Conservation (phyloP, 2,329 filamentous ascomycete species). For the Colletotrichum chlorophyti region DNA sequence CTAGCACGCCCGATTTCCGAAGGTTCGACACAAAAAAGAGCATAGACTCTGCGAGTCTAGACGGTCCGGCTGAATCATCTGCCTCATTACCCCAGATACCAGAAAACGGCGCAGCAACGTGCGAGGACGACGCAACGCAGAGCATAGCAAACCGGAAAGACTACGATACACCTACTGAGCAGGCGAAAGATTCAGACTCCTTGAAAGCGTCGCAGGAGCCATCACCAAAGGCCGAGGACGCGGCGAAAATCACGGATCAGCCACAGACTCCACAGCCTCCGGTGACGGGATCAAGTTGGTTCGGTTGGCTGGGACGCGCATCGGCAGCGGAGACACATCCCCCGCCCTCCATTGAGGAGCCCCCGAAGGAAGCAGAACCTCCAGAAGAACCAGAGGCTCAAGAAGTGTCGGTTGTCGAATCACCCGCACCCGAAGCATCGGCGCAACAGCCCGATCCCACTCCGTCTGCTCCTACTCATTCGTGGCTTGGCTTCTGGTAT, state of each 20-base stretch:
- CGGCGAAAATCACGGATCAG: conserved; percentile 31
- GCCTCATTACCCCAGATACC: conserved; percentile 38
- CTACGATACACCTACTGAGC: neutral
- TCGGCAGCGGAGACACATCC: conserved; percentile 25
- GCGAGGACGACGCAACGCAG: neutral
- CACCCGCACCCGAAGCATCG: conserved; percentile 8
- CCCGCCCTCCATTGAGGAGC: conserved; percentile 6
- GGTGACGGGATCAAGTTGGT: conserved; percentile 54
- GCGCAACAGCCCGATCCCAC: conserved; percentile 29
- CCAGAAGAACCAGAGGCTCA: conserved; percentile 25
- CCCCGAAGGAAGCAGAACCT: conserved; percentile 21
- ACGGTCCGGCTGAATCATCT: conserved; percentile 39
- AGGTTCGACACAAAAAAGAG: conserved; percentile 55
- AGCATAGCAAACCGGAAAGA: neutral
- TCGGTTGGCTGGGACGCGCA: conserved; percentile 57
- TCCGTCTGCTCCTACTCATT: conserved; percentile 35
- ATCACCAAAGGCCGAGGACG: conserved; percentile 35
- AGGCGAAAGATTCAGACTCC: neutral
- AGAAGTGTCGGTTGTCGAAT: conserved; percentile 1
- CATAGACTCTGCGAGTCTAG: conserved; percentile 37
- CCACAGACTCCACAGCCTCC: conserved; percentile 21
- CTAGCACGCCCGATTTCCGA: conserved; percentile 54
- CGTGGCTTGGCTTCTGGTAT: conserved; percentile 52
- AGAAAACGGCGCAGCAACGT: conserved; percentile 30
- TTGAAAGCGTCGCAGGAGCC: neutral